Evolutionary conservation across 192 early-diverging fungal species (phyloP), one percentile per base, ranked within the genome.

Genomic region (Gamsiella multidivaricata): DNA sequence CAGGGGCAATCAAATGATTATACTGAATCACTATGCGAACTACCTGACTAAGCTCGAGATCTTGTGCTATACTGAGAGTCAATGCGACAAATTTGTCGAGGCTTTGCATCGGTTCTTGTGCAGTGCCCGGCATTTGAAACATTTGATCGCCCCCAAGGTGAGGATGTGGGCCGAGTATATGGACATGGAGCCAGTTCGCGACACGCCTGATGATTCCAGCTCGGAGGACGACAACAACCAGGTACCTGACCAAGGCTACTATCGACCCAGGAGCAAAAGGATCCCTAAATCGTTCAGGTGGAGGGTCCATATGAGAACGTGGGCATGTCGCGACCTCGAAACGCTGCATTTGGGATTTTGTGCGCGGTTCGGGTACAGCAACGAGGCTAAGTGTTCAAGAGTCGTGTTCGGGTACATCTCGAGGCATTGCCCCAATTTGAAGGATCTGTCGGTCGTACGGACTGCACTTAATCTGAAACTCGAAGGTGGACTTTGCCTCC

Each of bases 281-380:
- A 31, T 3, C 14, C 26, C 29, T 12, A 54, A 54, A n/a, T 33
- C 1, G n/a, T 46, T 14, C 12, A 31, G 33, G 3, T 54, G 36
- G 34, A 56, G 23, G 20, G 10, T 56, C 15, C 32, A 8, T 1
- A 3, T n/a, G 5, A 2, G 36, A 12, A 7, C 9, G 3, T 65
- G 62, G 62, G 62, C 62, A 17, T 65, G 49, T 65, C 62, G 34
- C 4, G 49, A 65, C 15, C 51, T 65, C 12, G 47, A 65, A 10
- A 65, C 62, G 7, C 37, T 65, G 22, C 62, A 65, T 37, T 20
- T 65, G 33, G 37, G 36, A 6, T 65, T 65, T 28, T 10, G 33
- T 10, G 47, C 29, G 2, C 43, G 45, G 23, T 49, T 32, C 23
- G 45, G 47, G n/a, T 34, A 39, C 8, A 39, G 15, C n/a, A 22